Percentiles rank a stretch among this genome's conserved stretches.
phyloP scores from a whole-genome alignment of 2,329 filamentous ascomycete genomes.

The Colletotrichum aenigma region DNA sequence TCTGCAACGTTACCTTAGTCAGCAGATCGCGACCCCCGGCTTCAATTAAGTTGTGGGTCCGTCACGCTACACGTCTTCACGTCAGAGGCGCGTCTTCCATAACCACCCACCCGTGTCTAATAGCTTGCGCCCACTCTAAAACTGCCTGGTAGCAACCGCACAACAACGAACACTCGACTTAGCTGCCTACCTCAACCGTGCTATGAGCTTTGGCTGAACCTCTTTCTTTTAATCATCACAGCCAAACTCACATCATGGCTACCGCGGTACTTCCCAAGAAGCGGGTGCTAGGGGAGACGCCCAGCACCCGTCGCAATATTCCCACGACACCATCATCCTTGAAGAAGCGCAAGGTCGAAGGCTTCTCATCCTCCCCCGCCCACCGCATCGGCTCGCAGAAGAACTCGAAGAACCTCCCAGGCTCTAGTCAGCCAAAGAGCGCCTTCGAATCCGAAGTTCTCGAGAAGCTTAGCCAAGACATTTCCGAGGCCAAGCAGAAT shows the following conservation, averaged over 20 bases:
- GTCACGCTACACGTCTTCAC: constrained; percentile 43
- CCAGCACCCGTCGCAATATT: constrained; percentile 67
- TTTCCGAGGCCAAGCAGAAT: constrained; percentile 80
- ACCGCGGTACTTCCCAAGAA: constrained; percentile 68
- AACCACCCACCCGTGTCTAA: not conserved
- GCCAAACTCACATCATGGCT: constrained; percentile 42
- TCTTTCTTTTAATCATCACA: not conserved
- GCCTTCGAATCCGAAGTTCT: constrained; percentile 92
- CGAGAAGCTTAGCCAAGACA: constrained; percentile 95
- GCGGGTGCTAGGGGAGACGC: constrained; percentile 72
- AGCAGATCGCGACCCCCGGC: not conserved
- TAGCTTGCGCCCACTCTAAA: constrained; percentile 3
- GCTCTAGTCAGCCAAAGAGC: constrained; percentile 84
- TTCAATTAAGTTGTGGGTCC: constrained; percentile 31
- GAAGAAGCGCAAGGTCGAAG: constrained; percentile 87
- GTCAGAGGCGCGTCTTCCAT: constrained; percentile 34
- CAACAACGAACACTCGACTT: not conserved
- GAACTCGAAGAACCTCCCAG: constrained; percentile 63
- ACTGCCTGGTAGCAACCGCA: constrained; percentile 2
- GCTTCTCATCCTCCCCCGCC: constrained; percentile 58
- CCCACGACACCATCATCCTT: constrained; percentile 59
- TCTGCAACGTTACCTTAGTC: not conserved
- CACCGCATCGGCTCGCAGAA: constrained; percentile 68
- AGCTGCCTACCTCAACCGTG: not conserved
- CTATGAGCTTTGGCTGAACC: constrained; percentile 6